Base-by-base conservation (phyloP, 441 rosid species). In the Pelargonium myrrhifolium region DNA sequence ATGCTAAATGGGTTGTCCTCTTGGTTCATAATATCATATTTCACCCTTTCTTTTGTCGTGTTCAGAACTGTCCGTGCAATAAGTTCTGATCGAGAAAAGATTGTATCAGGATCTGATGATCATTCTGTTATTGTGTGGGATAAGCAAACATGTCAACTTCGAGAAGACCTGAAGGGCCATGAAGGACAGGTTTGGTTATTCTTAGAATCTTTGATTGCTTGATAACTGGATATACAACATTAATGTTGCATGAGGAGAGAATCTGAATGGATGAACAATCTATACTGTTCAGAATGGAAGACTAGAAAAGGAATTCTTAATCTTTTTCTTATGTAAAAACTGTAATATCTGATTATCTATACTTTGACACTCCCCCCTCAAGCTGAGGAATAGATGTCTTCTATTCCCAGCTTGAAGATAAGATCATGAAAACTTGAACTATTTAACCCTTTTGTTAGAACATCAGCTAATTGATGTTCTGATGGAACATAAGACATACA, bases 61-160 rank as follows among this genome's bases (percentile, higher is more conserved):
- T 56, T 81, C 85, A 92, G 99, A 75, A 84, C 98, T 71, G 82
- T 95, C 49, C 96, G 98, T 65, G 90, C 99, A 68, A 90, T 95
- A 79, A 95, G 92, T 84, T 95, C 99, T 77, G 99, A 95, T 78
- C 78, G 98, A 81, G 95, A 85, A 71, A 95, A 95, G 88, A 84
- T 95, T 62, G 99, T 92, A 63, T 95, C 99, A 24, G 99, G 99
- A 79, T 90, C 99, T 45, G 99, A 95, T 81, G 99, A 95, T 81
- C 89, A 81, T 69, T 87, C 97, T 76, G 86, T 95, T 69, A 83
- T 92, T 69, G 97, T 95, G 61, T 95, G 99, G 99, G 97, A 95
- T 76, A 95, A 95, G 84, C 98, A 92, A 79, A 90, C 96, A 72
- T 81, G 84, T 60, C 92, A 87, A 83, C 90, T 92, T 77, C 84